Evolutionary conservation across 768 basidiomycete species (phyloP).

Genomic region (Mycena galericulata): DNA sequence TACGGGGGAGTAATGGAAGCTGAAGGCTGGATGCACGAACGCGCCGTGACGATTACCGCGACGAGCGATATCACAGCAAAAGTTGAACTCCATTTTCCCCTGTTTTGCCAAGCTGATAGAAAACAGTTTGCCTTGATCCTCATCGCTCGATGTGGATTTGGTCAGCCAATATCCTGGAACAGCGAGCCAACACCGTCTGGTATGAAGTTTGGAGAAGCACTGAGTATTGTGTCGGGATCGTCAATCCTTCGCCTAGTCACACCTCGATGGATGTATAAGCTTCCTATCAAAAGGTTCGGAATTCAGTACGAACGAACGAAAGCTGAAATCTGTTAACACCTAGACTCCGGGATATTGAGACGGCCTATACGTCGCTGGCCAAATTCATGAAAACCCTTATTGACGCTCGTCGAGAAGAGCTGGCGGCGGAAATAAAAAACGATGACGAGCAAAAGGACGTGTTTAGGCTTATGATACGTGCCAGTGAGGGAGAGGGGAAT

Average conservation of each 20-base stretch:
- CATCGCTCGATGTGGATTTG: slow-evolving; percentile 19
- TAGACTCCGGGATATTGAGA: slow-evolving; percentile 12
- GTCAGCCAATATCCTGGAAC: slow-evolving; percentile 1
- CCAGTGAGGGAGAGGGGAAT: slow-evolving; percentile 15
- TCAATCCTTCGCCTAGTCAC: slow-evolving; percentile 24
- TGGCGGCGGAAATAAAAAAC: neutral
- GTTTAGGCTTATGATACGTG: slow-evolving; percentile 13
- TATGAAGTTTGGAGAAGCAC: slow-evolving; percentile 9
- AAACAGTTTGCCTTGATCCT: neutral
- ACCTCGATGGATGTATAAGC: slow-evolving; percentile 36
- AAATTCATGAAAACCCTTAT: neutral
- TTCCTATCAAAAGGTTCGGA: slow-evolving; percentile 35
- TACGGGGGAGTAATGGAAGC: slow-evolving; percentile 13
- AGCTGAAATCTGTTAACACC: neutral
- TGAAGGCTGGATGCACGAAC: neutral
- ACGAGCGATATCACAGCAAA: neutral
- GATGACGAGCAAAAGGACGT: neutral
- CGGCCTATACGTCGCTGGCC: neutral
- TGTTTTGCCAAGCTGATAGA: neutral
- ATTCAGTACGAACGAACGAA: neutral
- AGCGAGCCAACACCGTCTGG: neutral
- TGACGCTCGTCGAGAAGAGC: neutral
- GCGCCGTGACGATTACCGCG: neutral
- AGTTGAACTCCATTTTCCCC: neutral
- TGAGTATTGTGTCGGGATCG: slow-evolving; percentile 25